Evolutionary conservation across 441 rosid genomes (phyloP), one percentile per base, ranked within the genome.

Genomic region (Populus hybrid): DNA sequence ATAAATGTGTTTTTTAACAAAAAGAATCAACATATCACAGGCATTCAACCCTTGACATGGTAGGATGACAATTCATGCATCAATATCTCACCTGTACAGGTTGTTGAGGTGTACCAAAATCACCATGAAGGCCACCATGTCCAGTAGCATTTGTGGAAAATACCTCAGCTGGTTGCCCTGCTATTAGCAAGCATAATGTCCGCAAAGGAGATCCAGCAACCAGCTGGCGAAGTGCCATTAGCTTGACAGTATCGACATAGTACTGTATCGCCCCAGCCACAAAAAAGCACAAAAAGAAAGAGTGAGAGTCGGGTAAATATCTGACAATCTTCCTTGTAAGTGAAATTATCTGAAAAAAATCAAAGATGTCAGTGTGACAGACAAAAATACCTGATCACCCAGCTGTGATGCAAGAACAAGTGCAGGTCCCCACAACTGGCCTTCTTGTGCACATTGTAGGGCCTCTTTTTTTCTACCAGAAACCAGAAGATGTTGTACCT

Each of bases 391-490:
- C 95, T 97, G 98, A 54, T 97, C 85, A 42, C 98, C 99, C 79
- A 97, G 94, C 79, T 94, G 98, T 67, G 98, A 91, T 4, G 99
- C 96, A 61, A 97, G 93, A 77, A 97, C 92, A 82, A 97, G 97
- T 23, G 99, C 99, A 76, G 94, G 98, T 83, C 99, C 99, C 99
- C 99, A 97, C 79, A 97, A 86, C 86, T 90, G 96, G 70, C 99
- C 98, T 81, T 85, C 97, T 84, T 91, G 97, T 70, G 99, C 98
- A 85, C 86, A 83, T 66, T 85, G 90, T 59, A 97, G 65, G 81
- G 99, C 99, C 79, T 97, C 98, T 30, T 78, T 78, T 82, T 92
- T 97, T 79, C 89, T 90, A 84, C 98, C 99, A 84, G 97, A 90
- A 82, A 94, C 97, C 82, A 97, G 91, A 82, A 97, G 98, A 81